Evolutionary conservation across 345 rosid genomes (phyloP), one percentile per base, ranked within the genome.

Genomic region (Trapa incisa): DNA sequence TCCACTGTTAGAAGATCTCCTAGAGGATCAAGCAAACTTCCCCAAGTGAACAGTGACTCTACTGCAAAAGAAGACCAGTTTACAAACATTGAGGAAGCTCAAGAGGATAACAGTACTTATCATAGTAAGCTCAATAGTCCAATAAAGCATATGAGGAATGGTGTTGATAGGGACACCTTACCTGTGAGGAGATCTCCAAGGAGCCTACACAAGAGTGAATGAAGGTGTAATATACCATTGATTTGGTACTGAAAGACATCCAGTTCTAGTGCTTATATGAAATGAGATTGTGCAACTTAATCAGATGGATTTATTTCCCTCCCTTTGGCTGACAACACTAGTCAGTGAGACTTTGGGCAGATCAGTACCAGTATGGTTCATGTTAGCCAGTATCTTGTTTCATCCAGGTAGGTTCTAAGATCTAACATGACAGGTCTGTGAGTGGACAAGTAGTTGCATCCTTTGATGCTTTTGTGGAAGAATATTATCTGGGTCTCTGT

Each of bases 1-100:
- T 41, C 64, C 12, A 33, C 38, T 13, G 42, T 37, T n/a, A 57
- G 78, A 77, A 78, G 68, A 69, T 75, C 75, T 65, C 66, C 75
- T 1, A 61, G 72, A 70, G 76, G 47, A 38, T 66, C 11, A 39
- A 45, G 12, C 54, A 65, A 65, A 38, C 38, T 43, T 50, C 53
- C 11, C 12, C 29, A 65, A 16, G 33, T 53, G 17, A 42, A 38
- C 47, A 32, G 32, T 69, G 47, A 47, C 32, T 61, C 70, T 56
- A 33, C 68, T 65, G 62, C 33, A 43, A 43, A 32, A 4, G 39
- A 32, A 58, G 71, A 6, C 66, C 66, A 64, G 47, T 64, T 33
- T 13, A n/a, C 7, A 10, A 43, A 41, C 37, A 43, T 38, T 47
- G 47, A 64, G 66, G 66, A 10, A n/a, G 52, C 67, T 41, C 53